Evolutionary conservation across 306 rosid species (phyloP).

Genomic region (Cucurbita argyrosperma): DNA sequence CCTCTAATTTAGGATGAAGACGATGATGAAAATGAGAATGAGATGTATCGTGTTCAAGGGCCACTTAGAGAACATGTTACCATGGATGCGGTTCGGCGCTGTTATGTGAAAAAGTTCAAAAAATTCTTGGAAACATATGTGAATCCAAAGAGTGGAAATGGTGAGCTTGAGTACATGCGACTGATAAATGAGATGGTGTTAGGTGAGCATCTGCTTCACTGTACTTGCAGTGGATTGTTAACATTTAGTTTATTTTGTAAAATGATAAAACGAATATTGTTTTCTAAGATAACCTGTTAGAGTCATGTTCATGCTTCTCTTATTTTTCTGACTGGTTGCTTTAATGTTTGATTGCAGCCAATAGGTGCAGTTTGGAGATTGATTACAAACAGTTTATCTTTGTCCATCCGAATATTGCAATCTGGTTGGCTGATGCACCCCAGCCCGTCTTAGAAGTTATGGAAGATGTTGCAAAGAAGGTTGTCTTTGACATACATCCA

Average conservation of each 20-base stretch:
- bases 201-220: slow-evolving; percentile 27
- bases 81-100: slow-evolving; percentile 89
- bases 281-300: not conserved
- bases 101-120: slow-evolving; percentile 72
- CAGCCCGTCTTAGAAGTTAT: slow-evolving; percentile 93
- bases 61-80: slow-evolving; percentile 95
- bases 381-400: slow-evolving; percentile 90
- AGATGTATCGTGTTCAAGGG: slow-evolving; percentile 94
- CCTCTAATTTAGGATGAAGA: slow-evolving; percentile 50
- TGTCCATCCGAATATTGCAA: slow-evolving; percentile 95
- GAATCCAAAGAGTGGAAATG: slow-evolving; percentile 54
- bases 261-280: not conserved
- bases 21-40: slow-evolving; percentile 54
- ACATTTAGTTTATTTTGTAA: not conserved
- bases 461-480: slow-evolving; percentile 93
- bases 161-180: slow-evolving; percentile 61
- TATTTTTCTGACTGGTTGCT: not conserved
- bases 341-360: slow-evolving; percentile 39
- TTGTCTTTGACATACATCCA: slow-evolving; percentile 75
- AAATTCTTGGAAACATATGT: slow-evolving; percentile 68
- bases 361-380: slow-evolving; percentile 85
- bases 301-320: not conserved
- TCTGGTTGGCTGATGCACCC: slow-evolving; percentile 99
- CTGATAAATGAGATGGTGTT: slow-evolving; percentile 92
- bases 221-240: not conserved